A percentile compares a stretch with the other conserved stretches of the same genome.
phyloP scores from a whole-genome alignment of 1,139 yeast species.

The Geotrichum armillariae region DNA sequence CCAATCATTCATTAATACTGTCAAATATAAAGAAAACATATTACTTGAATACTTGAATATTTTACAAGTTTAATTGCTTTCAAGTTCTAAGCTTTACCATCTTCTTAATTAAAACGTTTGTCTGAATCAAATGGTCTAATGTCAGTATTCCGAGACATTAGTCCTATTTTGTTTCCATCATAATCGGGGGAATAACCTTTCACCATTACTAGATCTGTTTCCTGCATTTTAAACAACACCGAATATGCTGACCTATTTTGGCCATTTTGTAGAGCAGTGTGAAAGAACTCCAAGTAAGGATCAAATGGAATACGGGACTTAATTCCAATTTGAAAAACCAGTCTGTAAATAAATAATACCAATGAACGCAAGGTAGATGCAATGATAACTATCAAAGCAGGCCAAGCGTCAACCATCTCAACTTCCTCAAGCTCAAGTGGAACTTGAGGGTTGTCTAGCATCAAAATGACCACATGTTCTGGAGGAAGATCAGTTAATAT shows the following conservation, averaged over 20 bases:
- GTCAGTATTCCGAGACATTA: not conserved
- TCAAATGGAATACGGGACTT: constrained; percentile 1
- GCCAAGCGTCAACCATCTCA: constrained; percentile 9
- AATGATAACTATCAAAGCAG: constrained; percentile 3
- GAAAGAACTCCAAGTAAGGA: constrained; percentile 4
- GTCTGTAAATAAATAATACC: not conserved
- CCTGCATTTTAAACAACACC: constrained; percentile 8
- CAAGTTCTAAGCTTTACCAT: too few species aligned
- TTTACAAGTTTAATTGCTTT: too few species aligned
- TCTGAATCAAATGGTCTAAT: constrained; percentile 4
- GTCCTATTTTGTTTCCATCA: constrained; percentile 8
- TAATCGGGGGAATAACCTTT: constrained; percentile 8
- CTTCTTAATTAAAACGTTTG: not conserved
- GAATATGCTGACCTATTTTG: not conserved
- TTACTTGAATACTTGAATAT: too few species aligned
- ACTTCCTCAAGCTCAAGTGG: not conserved
- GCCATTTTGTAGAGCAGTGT: not conserved
- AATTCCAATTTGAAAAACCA: not conserved
- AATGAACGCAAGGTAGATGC: not conserved
- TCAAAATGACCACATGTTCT: constrained; percentile 5
- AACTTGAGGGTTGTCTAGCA: constrained; percentile 2
- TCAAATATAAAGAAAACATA: too few species aligned
- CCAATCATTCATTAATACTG: too few species aligned
- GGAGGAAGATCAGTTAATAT: constrained; percentile 3
- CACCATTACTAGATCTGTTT: constrained; percentile 9